These are phyloP conservation scores for Entelexis sorbosivorans DNA, from an alignment of 1,139 yeast species.

Conservation along the genomic window DNA sequence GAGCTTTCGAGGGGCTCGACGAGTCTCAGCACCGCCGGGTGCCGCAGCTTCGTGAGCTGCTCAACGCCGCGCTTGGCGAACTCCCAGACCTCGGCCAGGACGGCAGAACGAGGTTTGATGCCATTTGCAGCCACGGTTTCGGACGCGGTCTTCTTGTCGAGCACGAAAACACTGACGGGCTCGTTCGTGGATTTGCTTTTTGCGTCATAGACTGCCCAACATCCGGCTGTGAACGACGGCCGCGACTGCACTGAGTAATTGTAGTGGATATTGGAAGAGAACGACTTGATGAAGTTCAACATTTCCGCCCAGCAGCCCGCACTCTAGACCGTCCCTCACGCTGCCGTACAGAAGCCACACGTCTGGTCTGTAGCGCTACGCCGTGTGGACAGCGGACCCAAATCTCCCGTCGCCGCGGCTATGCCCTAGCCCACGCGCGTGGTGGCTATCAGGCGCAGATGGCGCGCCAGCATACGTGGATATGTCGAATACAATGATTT, in stretches of 20 bases:
- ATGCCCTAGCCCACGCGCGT: neutral
- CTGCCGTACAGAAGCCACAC: neutral
- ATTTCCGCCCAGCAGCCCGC: slow-evolving; percentile 5
- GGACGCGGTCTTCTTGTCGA: slow-evolving; percentile 73
- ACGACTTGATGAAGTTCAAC: slow-evolving; percentile 23
- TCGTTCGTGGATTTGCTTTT: slow-evolving; percentile 44
- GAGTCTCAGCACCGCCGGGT: slow-evolving; percentile 73
- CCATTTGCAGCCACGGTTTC: slow-evolving; percentile 44
- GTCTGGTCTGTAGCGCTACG: neutral
- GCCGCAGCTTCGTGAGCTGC: slow-evolving; percentile 68
- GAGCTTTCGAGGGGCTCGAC: slow-evolving; percentile 86
- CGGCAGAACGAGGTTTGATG: slow-evolving; percentile 31
- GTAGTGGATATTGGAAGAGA: slow-evolving; percentile 50
- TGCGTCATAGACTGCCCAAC: slow-evolving; percentile 82
- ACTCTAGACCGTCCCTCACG: neutral
- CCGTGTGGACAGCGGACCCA: neutral
- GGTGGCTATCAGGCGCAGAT: neutral
- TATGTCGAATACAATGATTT: no score
- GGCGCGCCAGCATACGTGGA: no score
- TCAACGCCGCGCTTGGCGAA: slow-evolving; percentile 48
- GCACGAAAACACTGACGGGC: slow-evolving; percentile 70
- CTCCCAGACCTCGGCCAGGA: slow-evolving; percentile 31
- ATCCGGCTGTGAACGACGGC: slow-evolving; percentile 64
- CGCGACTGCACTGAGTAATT: slow-evolving; percentile 62
- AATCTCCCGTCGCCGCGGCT: neutral